A percentile compares a stretch with the other conserved stretches of the same genome.
These are phyloP conservation scores for Chimonanthus praecox DNA, from an alignment of 164 flowering plant species.

Conservation along the genomic window DNA sequence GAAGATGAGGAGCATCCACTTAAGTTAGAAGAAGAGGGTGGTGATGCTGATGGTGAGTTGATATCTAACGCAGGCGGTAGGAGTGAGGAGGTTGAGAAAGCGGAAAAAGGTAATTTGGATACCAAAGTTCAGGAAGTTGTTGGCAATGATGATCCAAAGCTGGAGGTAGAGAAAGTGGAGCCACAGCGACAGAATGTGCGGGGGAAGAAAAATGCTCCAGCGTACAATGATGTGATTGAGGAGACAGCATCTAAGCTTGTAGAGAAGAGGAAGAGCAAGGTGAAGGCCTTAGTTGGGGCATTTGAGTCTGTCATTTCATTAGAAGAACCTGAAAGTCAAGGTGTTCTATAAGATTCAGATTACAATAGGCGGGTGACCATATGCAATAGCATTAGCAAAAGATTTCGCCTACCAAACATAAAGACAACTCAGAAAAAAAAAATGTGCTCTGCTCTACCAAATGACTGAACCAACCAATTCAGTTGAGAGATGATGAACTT, in stretches of 20 bases:
- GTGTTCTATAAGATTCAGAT: neutral
- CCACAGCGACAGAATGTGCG: conserved; percentile 18
- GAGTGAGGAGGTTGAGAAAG: neutral
- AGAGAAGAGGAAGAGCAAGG: conserved; percentile 56
- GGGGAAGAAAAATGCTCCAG: conserved; percentile 35
- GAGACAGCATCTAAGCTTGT: conserved; percentile 52
- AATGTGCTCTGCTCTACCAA: no score
- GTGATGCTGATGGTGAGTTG: neutral
- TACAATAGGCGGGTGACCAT: no score
- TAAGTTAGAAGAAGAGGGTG: neutral
- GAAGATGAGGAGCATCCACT: neutral
- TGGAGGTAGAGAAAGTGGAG: conserved; percentile 1
- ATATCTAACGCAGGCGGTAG: no score
- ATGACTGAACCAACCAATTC: no score
- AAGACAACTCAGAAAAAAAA: no score
- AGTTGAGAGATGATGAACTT: no score
- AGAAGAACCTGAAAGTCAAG: conserved; percentile 18
- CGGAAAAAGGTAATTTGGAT: neutral
- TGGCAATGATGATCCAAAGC: neutral
- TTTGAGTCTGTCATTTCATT: conserved; percentile 57
- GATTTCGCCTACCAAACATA: no score
- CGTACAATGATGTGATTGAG: conserved; percentile 57
- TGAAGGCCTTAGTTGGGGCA: conserved; percentile 59
- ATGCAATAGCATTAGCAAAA: no score
- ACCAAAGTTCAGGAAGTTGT: neutral